A percentile compares a stretch with the other conserved stretches of the same genome.
phyloP scores from a whole-genome alignment of 148 eudicot species.

The Silene latifolia region DNA sequence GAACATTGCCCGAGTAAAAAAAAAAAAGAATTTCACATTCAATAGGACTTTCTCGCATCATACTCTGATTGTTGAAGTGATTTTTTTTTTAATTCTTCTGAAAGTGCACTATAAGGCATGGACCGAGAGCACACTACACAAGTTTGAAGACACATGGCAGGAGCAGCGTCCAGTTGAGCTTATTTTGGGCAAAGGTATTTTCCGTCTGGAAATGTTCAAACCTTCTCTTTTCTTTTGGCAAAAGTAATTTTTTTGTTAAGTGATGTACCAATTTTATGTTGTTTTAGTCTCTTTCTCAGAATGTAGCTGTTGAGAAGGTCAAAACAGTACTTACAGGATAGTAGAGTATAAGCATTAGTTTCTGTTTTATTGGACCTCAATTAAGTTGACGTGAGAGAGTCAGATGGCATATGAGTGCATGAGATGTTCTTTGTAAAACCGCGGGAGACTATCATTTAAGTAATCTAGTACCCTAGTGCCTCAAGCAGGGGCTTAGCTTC shows the following conservation, averaged over 20 bases:
- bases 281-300: background rate
- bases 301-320: background rate
- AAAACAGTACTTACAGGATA: background rate
- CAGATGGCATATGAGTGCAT: background rate
- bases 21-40: background rate
- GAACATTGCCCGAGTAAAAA: background rate
- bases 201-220: constrained; percentile 9
- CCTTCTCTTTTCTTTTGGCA: background rate
- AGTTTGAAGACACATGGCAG: constrained; percentile 94
- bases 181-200: constrained; percentile 81
- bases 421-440: background rate
- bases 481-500: background rate
- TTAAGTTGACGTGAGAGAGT: background rate
- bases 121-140: constrained; percentile 88
- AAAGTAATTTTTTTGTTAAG: background rate
- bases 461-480: background rate
- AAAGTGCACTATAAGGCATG: constrained; percentile 93
- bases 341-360: background rate
- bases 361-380: background rate
- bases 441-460: background rate
- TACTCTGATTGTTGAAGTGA: background rate
- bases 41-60: background rate
- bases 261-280: background rate
- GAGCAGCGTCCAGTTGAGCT: constrained; percentile 86
- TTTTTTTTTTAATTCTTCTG: constrained; percentile 18